A percentile compares a stretch with the other conserved stretches of the same genome.
These are phyloP conservation scores for Naumovozyma baii DNA, from an alignment of 805 yeast species.

Conservation along the genomic window DNA sequence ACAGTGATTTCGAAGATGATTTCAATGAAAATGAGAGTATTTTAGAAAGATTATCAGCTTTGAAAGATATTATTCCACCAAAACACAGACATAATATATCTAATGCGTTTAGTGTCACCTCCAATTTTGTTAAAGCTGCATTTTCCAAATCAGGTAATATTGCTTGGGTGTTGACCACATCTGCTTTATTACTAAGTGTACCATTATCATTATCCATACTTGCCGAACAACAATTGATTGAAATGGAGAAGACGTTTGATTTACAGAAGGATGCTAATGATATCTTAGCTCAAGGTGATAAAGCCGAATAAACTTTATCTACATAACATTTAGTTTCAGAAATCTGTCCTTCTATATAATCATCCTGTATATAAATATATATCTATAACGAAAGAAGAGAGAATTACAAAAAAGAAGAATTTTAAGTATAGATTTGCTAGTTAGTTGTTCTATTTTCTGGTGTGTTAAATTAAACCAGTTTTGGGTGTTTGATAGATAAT, in stretches of 20 bases:
- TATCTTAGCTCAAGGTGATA: constrained; percentile 59
- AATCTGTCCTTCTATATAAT: background rate
- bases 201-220: constrained; percentile 85
- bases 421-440: too few species aligned
- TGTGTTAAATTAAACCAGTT: background rate
- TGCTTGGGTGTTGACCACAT: constrained; percentile 79
- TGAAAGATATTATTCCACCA: constrained; percentile 87
- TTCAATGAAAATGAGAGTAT: constrained; percentile 79
- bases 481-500: constrained; percentile 69
- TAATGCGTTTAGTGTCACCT: constrained; percentile 24
- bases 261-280: constrained; percentile 71
- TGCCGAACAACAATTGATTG: constrained; percentile 87
- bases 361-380: constrained; percentile 3
- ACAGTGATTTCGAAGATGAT: constrained; percentile 43
- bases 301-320: constrained; percentile 19
- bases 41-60: constrained; percentile 78
- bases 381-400: background rate
- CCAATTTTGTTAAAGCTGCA: constrained; percentile 37
- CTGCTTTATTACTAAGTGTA: constrained; percentile 78
- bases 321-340: background rate
- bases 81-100: constrained; percentile 53
- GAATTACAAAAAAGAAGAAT: background rate
- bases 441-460: too few species aligned
- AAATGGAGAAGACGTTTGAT: constrained; percentile 86
- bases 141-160: constrained; percentile 59